Base-by-base conservation (phyloP, 2,329 filamentous ascomycete species). In the Epichloe gansuensis region DNA sequence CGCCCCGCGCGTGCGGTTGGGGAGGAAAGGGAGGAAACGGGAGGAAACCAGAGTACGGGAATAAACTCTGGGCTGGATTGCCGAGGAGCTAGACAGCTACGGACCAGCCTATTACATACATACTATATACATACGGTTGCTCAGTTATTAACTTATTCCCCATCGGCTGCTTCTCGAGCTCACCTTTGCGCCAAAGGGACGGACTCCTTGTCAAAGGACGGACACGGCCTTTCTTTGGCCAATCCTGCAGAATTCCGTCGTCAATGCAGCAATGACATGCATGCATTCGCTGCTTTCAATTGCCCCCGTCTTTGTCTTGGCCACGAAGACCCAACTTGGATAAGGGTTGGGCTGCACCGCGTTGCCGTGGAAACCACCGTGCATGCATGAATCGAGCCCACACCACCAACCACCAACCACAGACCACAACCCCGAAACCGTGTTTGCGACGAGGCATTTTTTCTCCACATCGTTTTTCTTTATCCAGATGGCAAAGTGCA, bases 321-420 rank as follows among this genome's bases (percentile, higher is more conserved):
- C 37, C 37, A 12, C 28, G 17, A 35, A 7, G 23, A n/a, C 44
- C 44, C 44, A 46, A 38, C 34, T 17, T 35, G 46, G 6, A 3
- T 46, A 6, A 9, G 21, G 6, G 39, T 38, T 35, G 49, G 28
- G 39, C 49, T 12, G 28, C 17, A 17, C 15, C 15, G 42, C 52
- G 52, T 54, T 54, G 52, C 52, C 35, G 45, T 35, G 52, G 49
- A 51, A 49, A 54, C 52, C 39, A 13, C 11, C 5, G 5, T 54
- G 48, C 48, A 43, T 54, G 48, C 48, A 43, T 48, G 43, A 46
- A 46, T 49, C 42, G 17, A 34, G 21, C 4, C 52, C 17, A n/a
- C 25, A 17, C 21, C 23, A 21, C 17, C 17, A 21, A 17, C 21
- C 23, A 21, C 17, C 17, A 21, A 21, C 17, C 17, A 21, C 17